These are phyloP conservation scores for Clavaria fumosa DNA, from an alignment of 768 basidiomycete genomes.

Conservation along the genomic window DNA sequence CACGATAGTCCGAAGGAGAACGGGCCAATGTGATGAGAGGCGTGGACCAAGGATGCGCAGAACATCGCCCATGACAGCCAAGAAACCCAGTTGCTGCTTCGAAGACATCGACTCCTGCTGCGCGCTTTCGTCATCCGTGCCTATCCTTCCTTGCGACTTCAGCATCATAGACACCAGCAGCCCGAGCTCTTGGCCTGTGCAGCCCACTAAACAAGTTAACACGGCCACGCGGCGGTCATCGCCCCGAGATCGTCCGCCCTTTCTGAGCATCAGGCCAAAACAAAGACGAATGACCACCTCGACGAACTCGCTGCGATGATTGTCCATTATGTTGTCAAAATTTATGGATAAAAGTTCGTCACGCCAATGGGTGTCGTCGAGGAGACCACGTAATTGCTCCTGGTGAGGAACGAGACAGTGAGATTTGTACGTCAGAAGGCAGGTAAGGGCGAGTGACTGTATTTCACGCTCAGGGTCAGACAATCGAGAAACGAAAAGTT, in stretches of 20 bases:
- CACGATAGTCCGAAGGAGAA: constrained; percentile 53
- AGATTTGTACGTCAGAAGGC: constrained; percentile 70
- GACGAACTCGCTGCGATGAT: constrained; percentile 50
- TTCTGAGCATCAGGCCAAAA: constrained; percentile 81
- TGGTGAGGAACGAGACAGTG: constrained; percentile 39
- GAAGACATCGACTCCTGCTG: constrained; percentile 24
- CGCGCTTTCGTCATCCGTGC: constrained; percentile 13
- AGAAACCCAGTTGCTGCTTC: constrained; percentile 71
- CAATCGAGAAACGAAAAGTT: constrained; percentile 57
- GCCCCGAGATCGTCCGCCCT: constrained; percentile 49
- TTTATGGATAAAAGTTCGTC: constrained; percentile 70
- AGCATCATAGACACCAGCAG: constrained; percentile 83
- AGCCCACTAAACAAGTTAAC: constrained; percentile 52
- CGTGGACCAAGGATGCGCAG: constrained; percentile 68
- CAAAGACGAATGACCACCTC: constrained; percentile 59
- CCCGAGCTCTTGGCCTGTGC: constrained; percentile 55
- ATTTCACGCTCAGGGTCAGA: constrained; percentile 73
- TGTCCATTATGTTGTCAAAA: constrained; percentile 34
- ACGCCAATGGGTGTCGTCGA: constrained; percentile 83
- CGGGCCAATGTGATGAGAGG: constrained; percentile 55
- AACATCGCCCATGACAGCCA: constrained; percentile 74
- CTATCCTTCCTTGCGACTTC: constrained; percentile 20
- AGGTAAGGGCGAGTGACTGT: constrained; percentile 61
- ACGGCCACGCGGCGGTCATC: constrained; percentile 63
- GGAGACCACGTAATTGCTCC: constrained; percentile 48